Conservation (phyloP, 148 eudicot species). For the Simmondsia chinensis region DNA sequence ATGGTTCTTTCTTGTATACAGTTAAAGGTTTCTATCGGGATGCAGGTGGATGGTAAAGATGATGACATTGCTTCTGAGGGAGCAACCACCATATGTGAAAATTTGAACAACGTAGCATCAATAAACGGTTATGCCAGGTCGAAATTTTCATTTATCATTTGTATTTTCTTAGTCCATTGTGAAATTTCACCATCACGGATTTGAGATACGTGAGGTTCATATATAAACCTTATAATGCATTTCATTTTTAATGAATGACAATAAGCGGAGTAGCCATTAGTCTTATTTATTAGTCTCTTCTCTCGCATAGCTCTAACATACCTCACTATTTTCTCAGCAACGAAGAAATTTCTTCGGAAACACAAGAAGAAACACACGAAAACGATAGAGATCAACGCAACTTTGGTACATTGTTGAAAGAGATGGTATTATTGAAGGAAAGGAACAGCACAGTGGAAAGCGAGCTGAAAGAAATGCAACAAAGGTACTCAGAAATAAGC, state of each 20-base stretch:
- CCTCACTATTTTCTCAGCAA: conserved; percentile 15
- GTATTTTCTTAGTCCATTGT: too few relatives aligned
- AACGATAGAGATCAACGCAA: conserved; percentile 15
- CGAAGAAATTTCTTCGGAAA: conserved; percentile 7
- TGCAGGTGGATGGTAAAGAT: conserved; percentile 22
- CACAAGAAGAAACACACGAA: conserved; percentile 5
- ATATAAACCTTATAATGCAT: too few relatives aligned
- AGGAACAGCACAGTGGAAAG: conserved; percentile 62
- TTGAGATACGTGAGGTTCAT: too few relatives aligned
- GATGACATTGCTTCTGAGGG: conserved; percentile 13
- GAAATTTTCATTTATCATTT: too few relatives aligned
- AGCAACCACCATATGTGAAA: conserved; percentile 4
- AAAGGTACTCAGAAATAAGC: conserved; percentile 84
- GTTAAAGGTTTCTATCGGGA: conserved; percentile 22
- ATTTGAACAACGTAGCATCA: neutral
- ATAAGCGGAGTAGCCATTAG: too few relatives aligned
- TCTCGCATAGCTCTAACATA: too few relatives aligned
- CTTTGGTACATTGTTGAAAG: conserved; percentile 27
- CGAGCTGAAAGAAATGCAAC: conserved; percentile 86
- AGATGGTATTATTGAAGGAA: conserved; percentile 52
- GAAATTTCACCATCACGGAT: too few relatives aligned
- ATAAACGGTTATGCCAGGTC: conserved; percentile 8
- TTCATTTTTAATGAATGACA: too few relatives aligned
- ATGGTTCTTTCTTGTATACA: neutral
- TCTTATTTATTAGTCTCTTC: too few relatives aligned